Base-by-base conservation (phyloP, 306 rosid species). In the Lupinus albus region DNA sequence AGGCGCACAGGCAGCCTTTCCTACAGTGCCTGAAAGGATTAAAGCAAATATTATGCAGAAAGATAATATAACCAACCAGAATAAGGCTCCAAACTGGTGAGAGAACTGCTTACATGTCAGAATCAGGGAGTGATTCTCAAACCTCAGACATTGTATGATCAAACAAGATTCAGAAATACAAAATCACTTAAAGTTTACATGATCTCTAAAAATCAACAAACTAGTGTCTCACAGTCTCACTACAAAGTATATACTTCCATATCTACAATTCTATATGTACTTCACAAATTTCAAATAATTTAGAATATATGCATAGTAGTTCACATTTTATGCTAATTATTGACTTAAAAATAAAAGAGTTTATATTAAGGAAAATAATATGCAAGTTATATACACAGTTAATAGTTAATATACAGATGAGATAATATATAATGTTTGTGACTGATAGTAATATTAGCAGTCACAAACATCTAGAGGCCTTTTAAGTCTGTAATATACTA, bases 11-110 rank as follows among this genome's bases (percentile, higher is more conserved):
- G 97, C 33, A 54, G 77, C 16, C 36, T 84, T 85, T 52, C 96
- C 97, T 48, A 88, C 79, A 18, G 97, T 87, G 35, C 97, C 96
- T 91, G 87, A 76, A 78, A 70, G 69, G 57, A 49, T 66, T 20
- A 20, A 68, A 66, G 42, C 48, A 50, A 56, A 41, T 14, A 65
- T 67, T 28, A 68, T 64, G 51, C 11, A 59, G 11, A 72, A 56
- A 71, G 16, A 42, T 13, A 55, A 30, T 8, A 57, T 11, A 25
- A 49, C 38, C 58, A 45, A 67, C 59, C 47, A 46, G 7, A 66
- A 53, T 32, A 67, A 28, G 35, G 57, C 20, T 59, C 60, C 6
- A 18, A 65, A 71, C 55, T 54, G 46, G 38, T 8, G 39, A 32
- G 30, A 48, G 48, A 63, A 51, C 38, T 25, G 47, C 1, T 15